A percentile compares a stretch with the other conserved stretches of the same genome.
Conservation (phyloP, 805 yeast species). For the Dipodascus geniculatus region DNA sequence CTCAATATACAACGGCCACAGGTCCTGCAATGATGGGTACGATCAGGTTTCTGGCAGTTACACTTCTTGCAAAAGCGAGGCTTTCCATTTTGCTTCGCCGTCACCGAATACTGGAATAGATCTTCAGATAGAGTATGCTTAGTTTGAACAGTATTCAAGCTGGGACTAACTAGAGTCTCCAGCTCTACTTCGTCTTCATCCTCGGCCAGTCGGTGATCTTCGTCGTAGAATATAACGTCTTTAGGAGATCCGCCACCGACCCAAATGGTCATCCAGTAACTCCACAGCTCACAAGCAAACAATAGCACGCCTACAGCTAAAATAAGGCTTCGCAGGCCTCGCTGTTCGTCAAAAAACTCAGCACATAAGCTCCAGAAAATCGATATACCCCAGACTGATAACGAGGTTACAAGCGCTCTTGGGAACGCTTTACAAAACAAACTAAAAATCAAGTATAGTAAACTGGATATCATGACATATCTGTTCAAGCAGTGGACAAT, state of each 20-base stretch:
- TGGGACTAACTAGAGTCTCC: background rate
- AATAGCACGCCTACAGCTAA: background rate
- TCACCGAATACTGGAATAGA: constrained; percentile 13
- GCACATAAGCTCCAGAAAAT: background rate
- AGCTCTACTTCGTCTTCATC: background rate
- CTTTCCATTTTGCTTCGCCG: constrained; percentile 32
- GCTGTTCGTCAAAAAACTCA: background rate
- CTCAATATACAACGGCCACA: constrained; percentile 30
- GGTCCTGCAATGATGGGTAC: constrained; percentile 32
- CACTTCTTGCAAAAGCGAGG: constrained; percentile 31
- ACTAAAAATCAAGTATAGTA: background rate
- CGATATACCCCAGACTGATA: background rate
- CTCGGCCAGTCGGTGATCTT: background rate
- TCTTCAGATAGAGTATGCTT: background rate
- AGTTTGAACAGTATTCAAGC: background rate
- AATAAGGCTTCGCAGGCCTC: background rate
- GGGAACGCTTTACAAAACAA: background rate
- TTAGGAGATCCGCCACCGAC: constrained; percentile 1
- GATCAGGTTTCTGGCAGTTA: constrained; percentile 32
- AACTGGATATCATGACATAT: background rate
- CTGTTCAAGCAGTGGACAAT: too few relatives aligned
- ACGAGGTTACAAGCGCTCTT: background rate
- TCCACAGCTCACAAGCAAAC: background rate
- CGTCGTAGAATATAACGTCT: background rate
- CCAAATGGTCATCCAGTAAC: background rate